Evolutionary conservation across 2,329 filamentous ascomycete genomes (phyloP).

Genomic region (Colletotrichum australisinense): DNA sequence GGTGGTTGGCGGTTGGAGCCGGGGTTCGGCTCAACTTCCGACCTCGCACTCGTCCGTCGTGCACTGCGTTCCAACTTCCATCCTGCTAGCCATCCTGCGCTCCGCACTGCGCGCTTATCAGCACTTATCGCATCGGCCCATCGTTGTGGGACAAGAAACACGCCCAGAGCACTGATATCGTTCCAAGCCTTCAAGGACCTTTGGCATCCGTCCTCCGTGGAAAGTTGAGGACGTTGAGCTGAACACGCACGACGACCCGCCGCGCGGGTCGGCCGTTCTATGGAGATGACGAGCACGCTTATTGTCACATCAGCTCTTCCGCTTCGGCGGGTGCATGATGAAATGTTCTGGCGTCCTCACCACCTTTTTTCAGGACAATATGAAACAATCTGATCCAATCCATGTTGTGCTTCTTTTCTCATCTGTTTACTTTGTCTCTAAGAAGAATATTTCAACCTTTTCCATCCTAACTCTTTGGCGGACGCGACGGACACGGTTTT

Average conservation of each 20-base stretch:
- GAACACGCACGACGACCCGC: constrained; percentile 10
- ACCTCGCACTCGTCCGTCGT: not conserved
- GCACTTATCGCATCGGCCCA: not conserved
- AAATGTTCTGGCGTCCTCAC: constrained; percentile 74
- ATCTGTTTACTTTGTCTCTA: not conserved
- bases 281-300: constrained; percentile 81
- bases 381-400: constrained; percentile 73
- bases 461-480: not conserved
- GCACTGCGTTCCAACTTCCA: not conserved
- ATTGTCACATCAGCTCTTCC: constrained; percentile 66
- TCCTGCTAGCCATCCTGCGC: not conserved
- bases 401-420: constrained; percentile 35
- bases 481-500: not conserved
- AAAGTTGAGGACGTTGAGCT: not conserved
- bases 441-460: not conserved
- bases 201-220: not conserved
- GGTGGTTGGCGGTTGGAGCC: not conserved
- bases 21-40: constrained; percentile 7
- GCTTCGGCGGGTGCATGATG: constrained; percentile 69
- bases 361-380: constrained; percentile 71
- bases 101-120: not conserved
- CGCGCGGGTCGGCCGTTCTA: no score
- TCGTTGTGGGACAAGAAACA: not conserved
- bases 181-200: no score
- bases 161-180: not conserved